These are phyloP conservation scores for Chrysanthemum lavandulifolium DNA, from an alignment of 129 eudicot species.

Conservation along the genomic window DNA sequence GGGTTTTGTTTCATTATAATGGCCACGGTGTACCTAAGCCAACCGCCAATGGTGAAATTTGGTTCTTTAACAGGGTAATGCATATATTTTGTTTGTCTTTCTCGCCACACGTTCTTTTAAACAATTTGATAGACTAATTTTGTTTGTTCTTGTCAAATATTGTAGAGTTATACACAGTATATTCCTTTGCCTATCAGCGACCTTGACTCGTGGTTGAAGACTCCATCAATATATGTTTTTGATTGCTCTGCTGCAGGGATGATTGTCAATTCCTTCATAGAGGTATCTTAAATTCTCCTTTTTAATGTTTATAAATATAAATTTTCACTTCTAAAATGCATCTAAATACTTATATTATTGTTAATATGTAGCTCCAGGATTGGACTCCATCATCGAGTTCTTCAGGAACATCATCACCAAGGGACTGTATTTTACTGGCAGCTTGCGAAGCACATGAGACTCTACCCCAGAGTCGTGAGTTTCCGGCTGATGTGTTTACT, in stretches of 20 bases:
- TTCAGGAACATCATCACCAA: constrained; percentile 50
- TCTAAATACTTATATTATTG: neutral
- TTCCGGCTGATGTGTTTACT: constrained; percentile 97
- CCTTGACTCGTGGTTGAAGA: constrained; percentile 89
- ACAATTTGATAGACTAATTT: constrained; percentile 10
- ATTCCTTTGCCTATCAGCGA: constrained; percentile 89
- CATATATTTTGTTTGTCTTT: neutral
- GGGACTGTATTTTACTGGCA: constrained; percentile 91
- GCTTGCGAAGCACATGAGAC: constrained; percentile 99
- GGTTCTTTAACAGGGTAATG: constrained; percentile 89
- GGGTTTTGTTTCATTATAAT: constrained; percentile 93
- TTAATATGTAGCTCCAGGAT: constrained; percentile 65
- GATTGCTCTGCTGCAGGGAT: constrained; percentile 99
- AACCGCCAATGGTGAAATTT: constrained; percentile 90
- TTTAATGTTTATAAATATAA: neutral
- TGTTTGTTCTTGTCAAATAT: constrained; percentile 13
- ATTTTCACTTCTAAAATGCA: neutral
- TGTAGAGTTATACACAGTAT: constrained; percentile 95
- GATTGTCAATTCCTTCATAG: constrained; percentile 88
- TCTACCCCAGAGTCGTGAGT: constrained; percentile 94
- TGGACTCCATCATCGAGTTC: constrained; percentile 64
- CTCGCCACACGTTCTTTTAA: neutral
- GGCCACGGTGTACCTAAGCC: constrained; percentile 99
- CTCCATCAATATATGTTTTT: constrained; percentile 96
- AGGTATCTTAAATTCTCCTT: constrained; percentile 42